These are phyloP conservation scores for Pholiota molesta DNA, from an alignment of 768 basidiomycete species.

Conservation along the genomic window DNA sequence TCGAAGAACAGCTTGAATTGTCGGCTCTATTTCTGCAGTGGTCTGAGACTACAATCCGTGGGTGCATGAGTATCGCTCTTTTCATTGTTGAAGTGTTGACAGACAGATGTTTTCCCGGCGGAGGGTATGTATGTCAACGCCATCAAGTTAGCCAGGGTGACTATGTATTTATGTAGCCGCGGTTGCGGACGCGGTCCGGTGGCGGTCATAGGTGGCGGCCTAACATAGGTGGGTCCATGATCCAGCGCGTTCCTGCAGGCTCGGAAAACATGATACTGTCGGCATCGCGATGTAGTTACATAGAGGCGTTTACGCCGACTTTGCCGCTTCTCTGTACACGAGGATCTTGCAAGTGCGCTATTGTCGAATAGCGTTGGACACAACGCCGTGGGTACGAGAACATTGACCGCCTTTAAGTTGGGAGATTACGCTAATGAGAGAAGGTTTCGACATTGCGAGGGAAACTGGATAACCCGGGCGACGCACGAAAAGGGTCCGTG, in stretches of 20 bases:
- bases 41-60: neutral
- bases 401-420: constrained; percentile 2
- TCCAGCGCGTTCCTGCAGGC: neutral
- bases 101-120: neutral
- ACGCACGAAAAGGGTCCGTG: constrained; percentile 17
- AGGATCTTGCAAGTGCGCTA: neutral
- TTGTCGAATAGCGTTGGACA: constrained; percentile 12
- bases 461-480: constrained; percentile 16
- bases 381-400: constrained; percentile 18
- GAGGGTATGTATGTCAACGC: neutral
- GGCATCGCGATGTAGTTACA: neutral
- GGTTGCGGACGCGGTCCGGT: neutral
- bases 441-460: constrained; percentile 19
- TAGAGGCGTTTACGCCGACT: neutral
- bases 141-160: neutral
- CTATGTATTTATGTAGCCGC: too few relatives aligned
- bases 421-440: constrained; percentile 14
- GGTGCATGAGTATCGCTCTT: neutral
- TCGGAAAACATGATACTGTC: neutral
- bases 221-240: neutral
- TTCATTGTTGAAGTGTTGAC: neutral
- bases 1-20: neutral
- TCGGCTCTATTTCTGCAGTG: neutral
- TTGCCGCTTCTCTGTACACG: neutral
- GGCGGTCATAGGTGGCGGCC: neutral